These are phyloP conservation scores for Pseudozyma sp. DNA, from an alignment of 1,284 basidiomycete species.

Conservation along the genomic window DNA sequence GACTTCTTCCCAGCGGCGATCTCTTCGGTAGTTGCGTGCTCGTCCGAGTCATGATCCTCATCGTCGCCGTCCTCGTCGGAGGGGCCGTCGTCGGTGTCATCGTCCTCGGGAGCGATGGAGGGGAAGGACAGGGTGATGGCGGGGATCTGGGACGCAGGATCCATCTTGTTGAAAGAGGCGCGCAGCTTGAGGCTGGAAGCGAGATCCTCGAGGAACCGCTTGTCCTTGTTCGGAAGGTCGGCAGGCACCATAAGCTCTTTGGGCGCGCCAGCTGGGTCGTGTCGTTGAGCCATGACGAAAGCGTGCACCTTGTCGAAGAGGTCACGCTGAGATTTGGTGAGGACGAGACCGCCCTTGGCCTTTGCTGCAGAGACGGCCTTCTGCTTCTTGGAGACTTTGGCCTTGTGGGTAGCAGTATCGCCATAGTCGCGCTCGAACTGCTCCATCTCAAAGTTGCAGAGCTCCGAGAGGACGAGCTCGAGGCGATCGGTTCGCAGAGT, in stretches of 20 bases:
- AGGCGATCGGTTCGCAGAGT: conserved; percentile 82
- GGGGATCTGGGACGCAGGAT: conserved; percentile 54
- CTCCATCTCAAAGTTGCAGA: conserved; percentile 86
- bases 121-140: conserved; percentile 57
- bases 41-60: conserved; percentile 65
- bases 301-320: conserved; percentile 73
- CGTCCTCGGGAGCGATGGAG: conserved; percentile 32
- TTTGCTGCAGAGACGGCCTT: conserved; percentile 81
- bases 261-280: conserved; percentile 72
- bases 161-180: conserved; percentile 62
- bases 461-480: conserved; percentile 87
- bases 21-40: conserved; percentile 72
- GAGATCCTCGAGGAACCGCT: conserved; percentile 57
- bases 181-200: conserved; percentile 54
- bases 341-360: conserved; percentile 72
- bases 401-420: conserved; percentile 74
- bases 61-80: conserved; percentile 41
- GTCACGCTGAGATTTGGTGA: conserved; percentile 34
- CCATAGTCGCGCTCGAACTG: conserved; percentile 90
- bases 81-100: conserved; percentile 31
- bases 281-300: conserved; percentile 83
- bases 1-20: conserved; percentile 10
- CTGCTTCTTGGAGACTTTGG: conserved; percentile 72
- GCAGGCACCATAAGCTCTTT: conserved; percentile 53
- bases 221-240: conserved; percentile 47